Base-by-base conservation (phyloP, 164 flowering plant genomes). In the Taxillus chinensis region DNA sequence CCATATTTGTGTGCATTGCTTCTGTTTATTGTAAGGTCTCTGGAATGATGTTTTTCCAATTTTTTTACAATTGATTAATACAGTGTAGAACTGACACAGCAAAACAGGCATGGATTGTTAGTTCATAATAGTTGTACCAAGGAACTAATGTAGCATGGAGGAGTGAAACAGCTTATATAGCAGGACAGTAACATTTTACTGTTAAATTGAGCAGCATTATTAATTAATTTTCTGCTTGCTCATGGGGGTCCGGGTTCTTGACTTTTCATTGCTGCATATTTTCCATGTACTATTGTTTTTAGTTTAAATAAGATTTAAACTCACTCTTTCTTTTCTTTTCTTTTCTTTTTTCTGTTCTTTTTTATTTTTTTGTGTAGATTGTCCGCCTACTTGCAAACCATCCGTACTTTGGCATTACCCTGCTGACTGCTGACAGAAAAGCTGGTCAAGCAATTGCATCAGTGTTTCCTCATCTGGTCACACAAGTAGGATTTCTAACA, bases 381-480 rank as follows among this genome's bases (percentile, higher is more conserved):
- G 77, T 89, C 41, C 81, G 98, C 37, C 86, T 95, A 61, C 73
- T 95, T 43, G 96, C 92, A 45, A 86, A 83, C 71, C 99, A 95
- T 82, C 96, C 96, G 6, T 73, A 82, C 61, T 87, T 86, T 74
- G 78, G 76, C 38, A 83, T 87, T 59, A 80, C 87, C 12, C 40
- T 95, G 73, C 80, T 95, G 96, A 95, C 98, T 64, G 99, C 98
- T 48, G 99, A 95, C 67, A 86, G 98, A 66, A 95, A 95, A 79
- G 99, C 99, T 64, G 99, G 99, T 39, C 93, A 86, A 67, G 76
- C 96, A 50, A 77, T 95, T 65, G 90, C 79, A 75, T 84, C 95
- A 13, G 98, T 89, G 27, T 95, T 91, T 75, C 99, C 96, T 58
- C 99, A 95, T 77, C 73, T 95, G 75, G 71, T 77, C 67, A 69